Evolutionary conservation across 768 basidiomycete species (phyloP).

Genomic region (Xanthoconium stramineum): DNA sequence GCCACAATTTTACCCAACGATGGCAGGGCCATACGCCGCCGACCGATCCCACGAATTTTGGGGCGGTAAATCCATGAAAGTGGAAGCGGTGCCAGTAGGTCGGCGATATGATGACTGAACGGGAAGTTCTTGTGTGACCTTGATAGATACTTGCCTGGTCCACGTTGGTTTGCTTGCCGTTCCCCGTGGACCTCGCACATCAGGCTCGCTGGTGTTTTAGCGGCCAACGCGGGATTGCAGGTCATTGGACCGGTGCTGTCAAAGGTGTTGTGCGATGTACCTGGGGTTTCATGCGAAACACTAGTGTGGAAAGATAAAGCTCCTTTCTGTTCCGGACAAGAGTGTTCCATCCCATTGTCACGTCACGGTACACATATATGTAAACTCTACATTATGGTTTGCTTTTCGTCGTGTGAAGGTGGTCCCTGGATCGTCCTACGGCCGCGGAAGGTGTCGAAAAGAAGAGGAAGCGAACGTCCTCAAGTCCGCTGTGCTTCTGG

Average conservation of each 20-base stretch:
- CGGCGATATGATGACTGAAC: conserved; percentile 19
- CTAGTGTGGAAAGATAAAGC: conserved; percentile 5
- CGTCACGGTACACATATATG: conserved; percentile 20
- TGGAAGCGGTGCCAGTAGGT: conserved; percentile 12
- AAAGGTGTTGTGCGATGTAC: not conserved
- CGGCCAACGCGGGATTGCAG: not conserved
- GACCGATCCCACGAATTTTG: conserved; percentile 19
- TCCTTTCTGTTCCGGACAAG: conserved; percentile 3
- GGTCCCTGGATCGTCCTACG: conserved; percentile 31
- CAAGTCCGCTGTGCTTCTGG: not conserved
- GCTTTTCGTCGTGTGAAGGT: conserved; percentile 8
- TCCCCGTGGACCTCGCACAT: conserved; percentile 4
- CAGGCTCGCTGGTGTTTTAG: not conserved
- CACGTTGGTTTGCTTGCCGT: conserved; percentile 4
- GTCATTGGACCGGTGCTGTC: not conserved
- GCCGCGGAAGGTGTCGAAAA: conserved; percentile 27
- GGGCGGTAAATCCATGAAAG: conserved; percentile 19
- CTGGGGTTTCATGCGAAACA: conserved; percentile 7
- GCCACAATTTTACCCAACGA: not conserved
- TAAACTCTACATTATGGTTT: conserved; percentile 26
- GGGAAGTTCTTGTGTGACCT: conserved; percentile 2
- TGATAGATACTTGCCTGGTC: not conserved
- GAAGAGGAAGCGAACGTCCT: conserved; percentile 1
- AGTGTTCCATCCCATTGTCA: conserved; percentile 9
- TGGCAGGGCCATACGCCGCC: not conserved